Conservation (phyloP, 75 land plant species). For the Selaginella tamariscina region DNA sequence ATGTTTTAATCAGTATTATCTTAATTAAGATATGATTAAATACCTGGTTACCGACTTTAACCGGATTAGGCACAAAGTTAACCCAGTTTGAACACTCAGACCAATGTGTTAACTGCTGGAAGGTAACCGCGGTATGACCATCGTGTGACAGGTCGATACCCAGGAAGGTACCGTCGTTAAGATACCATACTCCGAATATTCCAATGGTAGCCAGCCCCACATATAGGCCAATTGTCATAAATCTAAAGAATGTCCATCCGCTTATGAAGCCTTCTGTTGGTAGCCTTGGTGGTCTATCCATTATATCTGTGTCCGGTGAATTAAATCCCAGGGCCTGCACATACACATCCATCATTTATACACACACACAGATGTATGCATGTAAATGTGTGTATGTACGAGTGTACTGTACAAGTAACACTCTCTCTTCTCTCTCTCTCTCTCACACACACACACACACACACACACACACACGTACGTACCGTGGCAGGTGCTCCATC, state of each 20-base stretch:
- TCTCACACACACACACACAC: constrained; percentile 9
- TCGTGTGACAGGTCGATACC: not conserved
- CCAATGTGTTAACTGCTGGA: constrained; percentile 7
- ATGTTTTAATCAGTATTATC: too few relatives aligned
- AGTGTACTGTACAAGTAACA: not conserved
- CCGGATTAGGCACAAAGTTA: not conserved
- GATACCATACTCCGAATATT: constrained; percentile 2
- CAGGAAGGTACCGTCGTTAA: constrained; percentile 1
- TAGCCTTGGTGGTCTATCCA: constrained; percentile 5
- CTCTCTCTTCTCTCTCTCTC: not conserved
- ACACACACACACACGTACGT: constrained; percentile 3
- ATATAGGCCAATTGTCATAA: constrained; percentile 1
- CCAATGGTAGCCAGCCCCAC: constrained; percentile 8
- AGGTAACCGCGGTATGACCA: not conserved
- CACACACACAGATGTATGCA: too few relatives aligned
- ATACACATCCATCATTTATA: too few relatives aligned
- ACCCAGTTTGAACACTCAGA: not conserved
- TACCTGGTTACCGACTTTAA: not conserved
- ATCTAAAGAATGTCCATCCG: constrained; percentile 9
- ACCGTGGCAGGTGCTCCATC: constrained; percentile 9
- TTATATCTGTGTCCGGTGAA: constrained; percentile 6
- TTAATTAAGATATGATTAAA: too few relatives aligned
- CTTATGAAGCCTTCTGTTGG: constrained; percentile 10
- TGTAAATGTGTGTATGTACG: too few relatives aligned
- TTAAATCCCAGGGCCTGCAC: constrained; percentile 32